A percentile compares a stretch with the other conserved stretches of the same genome.
These are phyloP conservation scores for Glomus cerebriforme DNA, from an alignment of 192 early-diverging fungal genomes.

Conservation along the genomic window DNA sequence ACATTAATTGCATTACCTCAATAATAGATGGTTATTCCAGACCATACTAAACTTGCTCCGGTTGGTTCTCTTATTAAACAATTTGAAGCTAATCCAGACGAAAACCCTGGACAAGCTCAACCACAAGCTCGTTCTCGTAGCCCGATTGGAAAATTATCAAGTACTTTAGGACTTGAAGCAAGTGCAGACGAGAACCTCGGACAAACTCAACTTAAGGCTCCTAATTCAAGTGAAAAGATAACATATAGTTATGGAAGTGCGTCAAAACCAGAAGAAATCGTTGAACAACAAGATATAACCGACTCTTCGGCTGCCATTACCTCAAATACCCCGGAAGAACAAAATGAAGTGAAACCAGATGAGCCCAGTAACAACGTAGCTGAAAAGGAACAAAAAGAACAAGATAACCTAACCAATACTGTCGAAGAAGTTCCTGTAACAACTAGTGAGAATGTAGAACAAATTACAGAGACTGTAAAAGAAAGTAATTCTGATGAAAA, in stretches of 20 bases:
- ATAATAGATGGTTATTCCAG: slow-evolving; percentile 29
- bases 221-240: too few species aligned
- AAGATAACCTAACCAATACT: neutral
- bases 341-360: neutral
- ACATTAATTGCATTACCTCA: neutral
- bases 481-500: neutral
- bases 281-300: neutral
- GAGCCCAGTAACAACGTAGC: neutral
- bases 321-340: neutral
- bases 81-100: slow-evolving; percentile 13
- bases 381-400: neutral
- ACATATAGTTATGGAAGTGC: neutral
- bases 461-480: neutral
- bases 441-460: neutral
- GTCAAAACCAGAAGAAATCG: neutral
- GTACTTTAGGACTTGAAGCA: neutral
- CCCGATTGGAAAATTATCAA: slow-evolving; percentile 1
- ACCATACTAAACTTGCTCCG: slow-evolving; percentile 3
- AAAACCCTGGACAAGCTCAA: neutral
- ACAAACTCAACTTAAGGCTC: too few species aligned
- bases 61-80: slow-evolving; percentile 10
- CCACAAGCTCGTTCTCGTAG: slow-evolving; percentile 14
- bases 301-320: neutral
- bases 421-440: neutral
- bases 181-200: too few species aligned